Percentiles rank a stretch among this genome's conserved stretches.
phyloP scores from a whole-genome alignment of 352 stramenopile genomes.

The Pythium brachiatum region DNA sequence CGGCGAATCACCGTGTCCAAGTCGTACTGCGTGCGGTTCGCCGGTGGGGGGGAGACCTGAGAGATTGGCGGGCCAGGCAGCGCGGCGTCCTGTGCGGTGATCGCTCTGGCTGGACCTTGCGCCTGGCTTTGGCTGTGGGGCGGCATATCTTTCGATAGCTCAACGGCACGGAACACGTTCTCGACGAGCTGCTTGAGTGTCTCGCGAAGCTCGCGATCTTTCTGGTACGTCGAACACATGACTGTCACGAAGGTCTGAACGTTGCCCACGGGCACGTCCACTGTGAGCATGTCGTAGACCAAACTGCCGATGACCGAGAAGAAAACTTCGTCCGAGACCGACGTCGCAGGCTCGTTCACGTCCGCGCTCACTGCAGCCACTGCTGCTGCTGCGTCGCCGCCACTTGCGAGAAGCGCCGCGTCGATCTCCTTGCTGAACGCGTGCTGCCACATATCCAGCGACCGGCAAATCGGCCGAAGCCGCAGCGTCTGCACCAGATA shows the following conservation, averaged over 20 bases:
- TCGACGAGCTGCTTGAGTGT: constrained; percentile 79
- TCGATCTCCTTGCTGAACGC: constrained; percentile 80
- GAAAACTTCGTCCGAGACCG: constrained; percentile 68
- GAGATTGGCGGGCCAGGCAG: constrained; percentile 12
- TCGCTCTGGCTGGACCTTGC: background rate
- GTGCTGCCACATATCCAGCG: constrained; percentile 84
- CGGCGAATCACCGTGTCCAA: constrained; percentile 75
- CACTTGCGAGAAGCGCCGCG: constrained; percentile 33
- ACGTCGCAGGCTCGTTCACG: constrained; percentile 1
- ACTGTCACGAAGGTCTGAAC: constrained; percentile 76
- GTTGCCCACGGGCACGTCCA: constrained; percentile 70
- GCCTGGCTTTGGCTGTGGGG: constrained; percentile 24
- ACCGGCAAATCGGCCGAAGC: constrained; percentile 65
- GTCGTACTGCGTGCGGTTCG: constrained; percentile 50
- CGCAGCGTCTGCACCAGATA: constrained; percentile 69
- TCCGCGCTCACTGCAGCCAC: background rate
- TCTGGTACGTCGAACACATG: constrained; percentile 85
- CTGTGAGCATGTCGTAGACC: constrained; percentile 85
- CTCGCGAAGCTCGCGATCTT: constrained; percentile 57
- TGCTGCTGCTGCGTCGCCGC: background rate
- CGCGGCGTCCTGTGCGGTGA: background rate
- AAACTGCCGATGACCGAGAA: constrained; percentile 81
- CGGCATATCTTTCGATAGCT: constrained; percentile 74
- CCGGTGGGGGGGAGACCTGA: constrained; percentile 21
- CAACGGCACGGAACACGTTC: constrained; percentile 74